A percentile compares a stretch with the other conserved stretches of the same genome.
Evolutionary conservation across 2,329 filamentous ascomycete species (phyloP).

Genomic region (Aspergillus fijiensis): DNA sequence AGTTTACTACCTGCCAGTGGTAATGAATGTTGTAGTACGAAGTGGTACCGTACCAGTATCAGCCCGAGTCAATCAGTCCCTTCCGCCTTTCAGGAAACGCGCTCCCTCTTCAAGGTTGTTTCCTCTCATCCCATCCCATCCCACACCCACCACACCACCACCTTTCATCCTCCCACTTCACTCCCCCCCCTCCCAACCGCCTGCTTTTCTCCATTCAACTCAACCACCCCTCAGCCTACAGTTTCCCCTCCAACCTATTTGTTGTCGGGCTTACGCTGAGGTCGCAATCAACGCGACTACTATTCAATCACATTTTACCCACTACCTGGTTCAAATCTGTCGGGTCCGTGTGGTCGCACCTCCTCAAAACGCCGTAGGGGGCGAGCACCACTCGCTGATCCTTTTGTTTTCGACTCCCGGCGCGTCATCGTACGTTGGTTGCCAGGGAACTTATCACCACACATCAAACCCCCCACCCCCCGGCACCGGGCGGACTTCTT

Average conservation of each 20-base stretch:
- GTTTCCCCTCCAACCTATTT: constrained; percentile 7
- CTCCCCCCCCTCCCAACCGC: not conserved
- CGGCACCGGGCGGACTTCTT: constrained; percentile 34
- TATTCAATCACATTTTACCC: constrained; percentile 2
- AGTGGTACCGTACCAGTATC: too few species aligned
- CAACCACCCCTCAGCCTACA: not conserved
- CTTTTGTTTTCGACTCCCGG: constrained; percentile 34
- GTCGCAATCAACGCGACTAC: constrained; percentile 1
- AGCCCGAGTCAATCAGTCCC: not conserved
- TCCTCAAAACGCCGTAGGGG: constrained; percentile 6
- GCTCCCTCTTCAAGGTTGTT: not conserved
- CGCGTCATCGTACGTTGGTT: constrained; percentile 33
- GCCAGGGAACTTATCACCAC: constrained; percentile 17
- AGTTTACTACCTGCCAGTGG: too few species aligned
- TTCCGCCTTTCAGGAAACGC: constrained; percentile 1
- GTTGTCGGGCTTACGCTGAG: constrained; percentile 9
- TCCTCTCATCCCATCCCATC: not conserved
- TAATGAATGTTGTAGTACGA: too few species aligned
- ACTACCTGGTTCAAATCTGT: not conserved
- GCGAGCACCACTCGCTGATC: constrained; percentile 17
- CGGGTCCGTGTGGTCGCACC: not conserved
- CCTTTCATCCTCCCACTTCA: not conserved
- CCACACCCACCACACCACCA: too few species aligned
- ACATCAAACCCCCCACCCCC: constrained; percentile 26
- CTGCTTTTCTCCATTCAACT: not conserved